Evolutionary conservation across 1,139 yeast genomes (phyloP).

Genomic region (Magnusiomyces magnusii): DNA sequence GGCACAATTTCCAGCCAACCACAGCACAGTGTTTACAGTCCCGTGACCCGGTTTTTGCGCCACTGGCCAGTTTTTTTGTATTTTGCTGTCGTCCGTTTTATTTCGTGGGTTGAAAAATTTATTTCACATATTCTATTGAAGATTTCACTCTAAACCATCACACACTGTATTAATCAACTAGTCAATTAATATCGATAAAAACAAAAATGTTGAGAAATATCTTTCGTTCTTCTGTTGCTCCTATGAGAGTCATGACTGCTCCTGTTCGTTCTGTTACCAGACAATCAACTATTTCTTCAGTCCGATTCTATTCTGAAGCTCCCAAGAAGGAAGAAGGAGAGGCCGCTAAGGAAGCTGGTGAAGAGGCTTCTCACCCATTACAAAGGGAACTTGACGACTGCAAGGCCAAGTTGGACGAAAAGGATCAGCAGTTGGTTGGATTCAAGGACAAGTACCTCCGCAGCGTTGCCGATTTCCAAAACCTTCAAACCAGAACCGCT

Average conservation of each 20-base stretch:
- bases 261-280: not conserved
- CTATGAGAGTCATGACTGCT: not conserved
- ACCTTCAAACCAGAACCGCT: conserved; percentile 84
- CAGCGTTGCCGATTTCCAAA: conserved; percentile 88
- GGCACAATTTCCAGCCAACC: not conserved
- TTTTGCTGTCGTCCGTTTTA: too few species aligned
- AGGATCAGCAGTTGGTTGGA: conserved; percentile 75
- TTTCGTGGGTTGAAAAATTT: not conserved
- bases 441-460: conserved; percentile 78
- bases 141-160: too few species aligned
- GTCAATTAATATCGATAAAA: too few species aligned
- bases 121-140: not conserved
- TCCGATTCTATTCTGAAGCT: conserved; percentile 6
- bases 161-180: too few species aligned
- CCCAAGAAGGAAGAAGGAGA: conserved; percentile 6
- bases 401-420: conserved; percentile 49
- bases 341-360: conserved; percentile 1
- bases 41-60: not conserved
- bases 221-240: not conserved
- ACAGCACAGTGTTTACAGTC: not conserved
- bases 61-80: not conserved
- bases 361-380: conserved; percentile 6
- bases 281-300: not conserved
- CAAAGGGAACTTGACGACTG: conserved; percentile 30
- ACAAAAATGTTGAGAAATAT: conserved; percentile 3